Evolutionary conservation across 495 filamentous ascomycete species (phyloP), one percentile per base, ranked within the genome.

Genomic region (Penicillium subrubescens): DNA sequence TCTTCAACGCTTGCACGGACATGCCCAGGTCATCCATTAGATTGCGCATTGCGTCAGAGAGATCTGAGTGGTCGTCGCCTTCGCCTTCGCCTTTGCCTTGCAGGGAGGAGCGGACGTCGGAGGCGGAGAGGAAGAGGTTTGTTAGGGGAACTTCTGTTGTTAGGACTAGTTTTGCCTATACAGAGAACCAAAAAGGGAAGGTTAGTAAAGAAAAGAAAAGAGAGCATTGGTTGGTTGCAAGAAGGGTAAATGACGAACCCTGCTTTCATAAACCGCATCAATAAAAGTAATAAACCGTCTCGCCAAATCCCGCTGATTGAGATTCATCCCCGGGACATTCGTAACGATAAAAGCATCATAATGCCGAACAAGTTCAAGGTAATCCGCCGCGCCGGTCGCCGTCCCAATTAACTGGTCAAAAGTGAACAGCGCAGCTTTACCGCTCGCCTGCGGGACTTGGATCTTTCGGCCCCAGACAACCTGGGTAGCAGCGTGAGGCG

Each of bases 241-340:
- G 15, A 19, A 11, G 8, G 37, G 25, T 27, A n/a, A 46, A 44
- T 27, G n/a, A 75, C 79, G 37, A 77, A 88, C 87, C 69, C 83
- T 77, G 65, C 83, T 87, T 67, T 92, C 95, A 78, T 99, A 99
- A 34, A 95, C 89, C 11, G 95, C 94, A 75, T 99, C 95, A 57
- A 99, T 90, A 68, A 99, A 97, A 0, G 95, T 99, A 67, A 99
- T 98, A 75, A 99, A 98, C 21, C 95, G 81, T 50, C 95, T 79
- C 1, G 96, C 95, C 14, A 96, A 83, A 81, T 99, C 95, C n/a
- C 95, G 86, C 71, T 91, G 84, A 33, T 84, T 85, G 62, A 90
- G 85, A 17, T 87, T 94, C 95, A 99, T 98, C 7, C 90, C 91
- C 0, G 95, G 96, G 0, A 99, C 88, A 41, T 93, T 90, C 2